Conservation (phyloP, 2,329 filamentous ascomycete genomes). For the Pestalotiopsis sp. region DNA sequence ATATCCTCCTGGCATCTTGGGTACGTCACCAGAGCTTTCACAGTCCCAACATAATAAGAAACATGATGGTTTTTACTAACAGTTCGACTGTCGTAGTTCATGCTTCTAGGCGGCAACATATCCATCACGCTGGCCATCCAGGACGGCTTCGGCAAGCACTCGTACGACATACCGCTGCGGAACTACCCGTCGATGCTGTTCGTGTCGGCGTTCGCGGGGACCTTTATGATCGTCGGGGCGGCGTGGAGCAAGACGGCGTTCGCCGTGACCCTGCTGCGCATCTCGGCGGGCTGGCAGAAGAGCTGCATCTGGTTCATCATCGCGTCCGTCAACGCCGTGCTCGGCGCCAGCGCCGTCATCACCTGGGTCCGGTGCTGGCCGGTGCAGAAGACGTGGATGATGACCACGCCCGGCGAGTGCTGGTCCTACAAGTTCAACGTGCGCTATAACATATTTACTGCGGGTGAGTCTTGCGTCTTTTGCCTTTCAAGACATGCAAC, state of each 20-base stretch:
- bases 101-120: conserved; percentile 17
- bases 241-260: conserved; percentile 42
- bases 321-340: conserved; percentile 32
- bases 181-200: conserved; percentile 22
- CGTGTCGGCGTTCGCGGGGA: conserved; percentile 22
- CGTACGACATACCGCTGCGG: conserved; percentile 17
- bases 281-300: conserved; percentile 30
- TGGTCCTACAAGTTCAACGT: conserved; percentile 33
- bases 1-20: conserved; percentile 31
- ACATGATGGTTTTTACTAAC: conserved; percentile 3
- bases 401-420: conserved; percentile 29
- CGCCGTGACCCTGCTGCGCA: conserved; percentile 37
- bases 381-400: conserved; percentile 31
- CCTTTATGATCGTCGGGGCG: conserved; percentile 32
- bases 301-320: conserved; percentile 35
- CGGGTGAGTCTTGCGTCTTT: conserved; percentile 22
- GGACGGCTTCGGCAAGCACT: conserved; percentile 22
- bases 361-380: conserved; percentile 36
- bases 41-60: background rate
- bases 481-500: background rate
- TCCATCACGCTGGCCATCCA: conserved; percentile 21
- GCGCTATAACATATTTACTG: conserved; percentile 34
- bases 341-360: conserved; percentile 29
- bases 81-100: conserved; percentile 6
- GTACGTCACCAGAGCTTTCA: conserved; percentile 14